Evolutionary conservation across 192 early-diverging fungal species (phyloP), one percentile per base, ranked within the genome.

Genomic region (Coemansia sp.): DNA sequence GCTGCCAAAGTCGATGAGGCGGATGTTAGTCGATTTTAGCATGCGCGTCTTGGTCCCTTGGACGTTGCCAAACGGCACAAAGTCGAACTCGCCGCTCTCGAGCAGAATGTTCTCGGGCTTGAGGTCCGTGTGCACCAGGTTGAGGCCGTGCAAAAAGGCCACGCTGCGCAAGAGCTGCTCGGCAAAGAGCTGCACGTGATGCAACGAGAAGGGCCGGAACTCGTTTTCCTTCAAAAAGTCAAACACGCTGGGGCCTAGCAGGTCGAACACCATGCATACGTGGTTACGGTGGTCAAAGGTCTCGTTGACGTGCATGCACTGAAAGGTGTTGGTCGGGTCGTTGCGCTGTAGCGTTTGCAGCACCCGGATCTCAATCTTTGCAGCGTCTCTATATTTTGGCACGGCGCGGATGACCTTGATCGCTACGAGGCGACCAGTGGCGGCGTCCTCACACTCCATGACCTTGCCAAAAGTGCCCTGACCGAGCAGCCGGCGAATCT

Each of bases 401-500:
- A 97, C 85, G 0, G 95, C 90, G 27, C 95, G 89, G 59, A 99
- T 96, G 34, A 99, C 93, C 81, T 99, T 99, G 66, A 99, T 92
- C 3, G 97, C 97, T 57, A 88, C 87, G 59, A 86, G 76, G 20
- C 73, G 79, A 13, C 84, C 85, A 20, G 74, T 76, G 0, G 86
- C 79, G 10, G 86, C 84, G 78, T 97, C 96, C 65, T 78, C 90
- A 46, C 92, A 95, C 77, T 97, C 91, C 65, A 96, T 91, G 12
- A 99, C 97, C 82, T 96, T 96, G 77, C 97, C 97, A 87, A 97
- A 99, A 3, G 97, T 99, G 12, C 97, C 97, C 80, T 98, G 96
- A 5, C 97, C 97, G 31, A 99, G 84, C 43, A 95, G 81, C 13
- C 90, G 85, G 57, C 93, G 84, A 70, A 98, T 97, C 75, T 85